Evolutionary conservation across 345 rosid genomes (phyloP).

Genomic region (Hibiscus syriacus): DNA sequence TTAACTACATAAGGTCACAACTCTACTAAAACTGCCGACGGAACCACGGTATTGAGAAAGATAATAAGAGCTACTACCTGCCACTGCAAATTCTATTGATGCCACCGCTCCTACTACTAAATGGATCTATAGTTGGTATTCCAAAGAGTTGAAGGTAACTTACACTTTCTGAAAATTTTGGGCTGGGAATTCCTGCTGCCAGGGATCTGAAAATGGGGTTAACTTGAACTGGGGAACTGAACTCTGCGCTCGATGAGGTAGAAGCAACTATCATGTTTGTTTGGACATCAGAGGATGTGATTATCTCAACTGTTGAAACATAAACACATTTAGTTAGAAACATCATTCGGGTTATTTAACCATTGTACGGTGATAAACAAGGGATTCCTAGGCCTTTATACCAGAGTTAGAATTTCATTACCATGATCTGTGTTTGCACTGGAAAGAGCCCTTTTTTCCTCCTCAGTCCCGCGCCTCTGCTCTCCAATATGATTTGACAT

Average conservation of each 20-base stretch:
- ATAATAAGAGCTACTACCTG: background rate
- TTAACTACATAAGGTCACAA: background rate
- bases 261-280: constrained; percentile 37
- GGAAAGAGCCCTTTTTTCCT: constrained; percentile 32
- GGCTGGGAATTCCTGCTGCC: constrained; percentile 97
- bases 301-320: constrained; percentile 28
- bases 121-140: background rate
- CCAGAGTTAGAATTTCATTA: constrained; percentile 14
- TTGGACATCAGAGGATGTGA: constrained; percentile 33
- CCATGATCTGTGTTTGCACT: constrained; percentile 41
- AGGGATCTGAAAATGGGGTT: constrained; percentile 93
- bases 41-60: background rate
- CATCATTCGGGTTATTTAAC: background rate
- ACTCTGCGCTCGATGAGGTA: constrained; percentile 42
- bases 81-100: background rate
- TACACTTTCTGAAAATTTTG: constrained; percentile 98
- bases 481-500: constrained; percentile 21
- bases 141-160: constrained; percentile 24
- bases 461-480: constrained; percentile 19
- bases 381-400: background rate
- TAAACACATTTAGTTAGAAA: constrained; percentile 15
- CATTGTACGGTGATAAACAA: background rate
- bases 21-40: background rate
- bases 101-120: background rate
- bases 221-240: constrained; percentile 75